Evolutionary conservation across 768 basidiomycete species (phyloP).

Genomic region (Trametes cubensis): DNA sequence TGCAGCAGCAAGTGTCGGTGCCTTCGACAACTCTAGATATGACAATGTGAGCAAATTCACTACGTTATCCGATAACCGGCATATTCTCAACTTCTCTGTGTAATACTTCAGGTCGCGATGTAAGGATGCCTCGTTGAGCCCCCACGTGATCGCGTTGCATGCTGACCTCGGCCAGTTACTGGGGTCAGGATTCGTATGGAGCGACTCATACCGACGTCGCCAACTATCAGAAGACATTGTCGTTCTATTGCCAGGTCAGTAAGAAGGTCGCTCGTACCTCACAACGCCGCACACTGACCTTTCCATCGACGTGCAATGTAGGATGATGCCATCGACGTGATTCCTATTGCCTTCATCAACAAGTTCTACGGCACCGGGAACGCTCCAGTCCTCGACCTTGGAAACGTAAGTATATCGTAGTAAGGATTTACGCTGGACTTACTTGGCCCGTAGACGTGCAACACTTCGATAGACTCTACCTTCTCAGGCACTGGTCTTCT

Average conservation of each 20-base stretch:
- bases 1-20: conserved; percentile 30
- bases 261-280: not conserved
- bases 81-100: not conserved
- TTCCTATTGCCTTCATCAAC: conserved; percentile 71
- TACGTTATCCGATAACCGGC: conserved; percentile 3
- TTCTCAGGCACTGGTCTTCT: conserved; percentile 47
- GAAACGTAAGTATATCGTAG: conserved; percentile 49
- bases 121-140: conserved; percentile 34
- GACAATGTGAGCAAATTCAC: conserved; percentile 56
- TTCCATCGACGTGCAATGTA: conserved; percentile 27
- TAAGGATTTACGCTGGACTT: not conserved
- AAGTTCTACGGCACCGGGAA: conserved; percentile 67
- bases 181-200: conserved; percentile 79
- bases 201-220: conserved; percentile 53
- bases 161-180: conserved; percentile 49
- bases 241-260: conserved; percentile 62
- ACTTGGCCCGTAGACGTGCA: conserved; percentile 42
- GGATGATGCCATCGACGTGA: conserved; percentile 69
- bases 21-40: conserved; percentile 59
- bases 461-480: conserved; percentile 40
- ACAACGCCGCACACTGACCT: conserved; percentile 1
- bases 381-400: conserved; percentile 66
- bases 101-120: conserved; percentile 52
- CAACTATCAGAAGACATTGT: conserved; percentile 62
- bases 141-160: conserved; percentile 12